These are phyloP conservation scores for Zopfochytrium polystomum DNA, from an alignment of 371 early-diverging fungal genomes.

Conservation along the genomic window DNA sequence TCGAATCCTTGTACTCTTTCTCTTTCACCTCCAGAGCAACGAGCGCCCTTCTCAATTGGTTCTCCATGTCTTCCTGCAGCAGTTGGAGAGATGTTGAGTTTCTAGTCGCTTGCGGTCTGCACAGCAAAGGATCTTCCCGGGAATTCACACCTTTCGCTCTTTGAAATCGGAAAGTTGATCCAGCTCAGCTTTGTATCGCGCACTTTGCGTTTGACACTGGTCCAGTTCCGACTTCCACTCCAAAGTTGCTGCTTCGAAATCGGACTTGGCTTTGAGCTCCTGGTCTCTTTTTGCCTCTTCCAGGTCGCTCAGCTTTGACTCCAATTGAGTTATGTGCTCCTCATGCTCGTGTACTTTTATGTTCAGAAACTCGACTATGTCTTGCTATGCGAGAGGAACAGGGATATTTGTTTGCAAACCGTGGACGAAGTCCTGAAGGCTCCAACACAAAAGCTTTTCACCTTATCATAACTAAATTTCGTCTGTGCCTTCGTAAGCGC, in stretches of 20 bases:
- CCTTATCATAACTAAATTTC: slow-evolving; percentile 51
- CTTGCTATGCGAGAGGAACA: slow-evolving; percentile 37
- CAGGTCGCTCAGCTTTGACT: slow-evolving; percentile 31
- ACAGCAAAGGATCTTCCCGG: background rate
- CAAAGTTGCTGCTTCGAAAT: slow-evolving; percentile 26
- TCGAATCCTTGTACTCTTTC: slow-evolving; percentile 44
- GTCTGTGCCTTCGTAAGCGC: slow-evolving; percentile 45
- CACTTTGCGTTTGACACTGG: slow-evolving; percentile 27
- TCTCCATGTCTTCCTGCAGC: slow-evolving; percentile 41
- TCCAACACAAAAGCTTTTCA: background rate
- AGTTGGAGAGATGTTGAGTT: background rate
- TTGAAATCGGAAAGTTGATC: slow-evolving; percentile 44
- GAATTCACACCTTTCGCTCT: slow-evolving; percentile 33
- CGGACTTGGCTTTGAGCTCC: slow-evolving; percentile 27
- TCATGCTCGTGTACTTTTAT: slow-evolving; percentile 58
- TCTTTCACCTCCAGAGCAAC: slow-evolving; percentile 45
- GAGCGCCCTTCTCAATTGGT: slow-evolving; percentile 30
- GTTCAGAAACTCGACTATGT: slow-evolving; percentile 58
- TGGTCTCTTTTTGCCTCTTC: slow-evolving; percentile 44
- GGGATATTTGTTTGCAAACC: background rate
- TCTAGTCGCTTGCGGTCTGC: background rate
- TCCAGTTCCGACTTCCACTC: slow-evolving; percentile 40
- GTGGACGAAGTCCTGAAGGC: background rate
- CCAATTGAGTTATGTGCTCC: slow-evolving; percentile 43
- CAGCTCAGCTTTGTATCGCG: slow-evolving; percentile 47